Percentiles rank a stretch among this genome's conserved stretches.
Evolutionary conservation across 495 filamentous ascomycete species (phyloP).

Genomic region (Xylaria nigripes): DNA sequence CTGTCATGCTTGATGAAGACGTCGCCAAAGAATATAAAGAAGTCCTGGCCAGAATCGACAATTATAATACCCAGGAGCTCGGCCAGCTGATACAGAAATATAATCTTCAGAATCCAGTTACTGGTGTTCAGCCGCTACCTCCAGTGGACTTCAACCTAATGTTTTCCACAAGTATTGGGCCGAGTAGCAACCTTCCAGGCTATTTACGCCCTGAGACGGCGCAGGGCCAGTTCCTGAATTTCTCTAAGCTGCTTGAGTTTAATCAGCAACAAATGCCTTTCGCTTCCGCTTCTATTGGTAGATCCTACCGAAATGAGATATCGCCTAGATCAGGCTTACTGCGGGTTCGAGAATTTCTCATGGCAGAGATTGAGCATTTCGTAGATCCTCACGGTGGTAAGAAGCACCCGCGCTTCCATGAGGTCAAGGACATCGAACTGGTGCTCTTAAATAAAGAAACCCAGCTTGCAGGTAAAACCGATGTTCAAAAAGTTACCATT

Average conservation of each 20-base stretch:
- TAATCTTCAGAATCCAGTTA: conserved; percentile 59
- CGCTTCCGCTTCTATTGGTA: conserved; percentile 68
- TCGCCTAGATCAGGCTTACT: conserved; percentile 66
- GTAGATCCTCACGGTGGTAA: conserved; percentile 66
- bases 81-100: conserved; percentile 64
- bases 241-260: conserved; percentile 69
- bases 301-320: conserved; percentile 75
- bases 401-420: conserved; percentile 60
- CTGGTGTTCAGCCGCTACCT: conserved; percentile 47
- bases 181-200: conserved; percentile 48
- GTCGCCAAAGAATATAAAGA: conserved; percentile 65
- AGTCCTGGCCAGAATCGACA: conserved; percentile 66
- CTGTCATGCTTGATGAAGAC: conserved; percentile 57
- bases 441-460: conserved; percentile 50
- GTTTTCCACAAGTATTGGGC: conserved; percentile 68
- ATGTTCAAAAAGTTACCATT: conserved; percentile 45
- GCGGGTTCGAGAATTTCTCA: conserved; percentile 71
- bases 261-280: conserved; percentile 69
- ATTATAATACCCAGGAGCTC: conserved; percentile 63
- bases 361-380: conserved; percentile 79
- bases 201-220: conserved; percentile 69
- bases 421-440: conserved; percentile 57
- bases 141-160: conserved; percentile 73
- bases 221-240: conserved; percentile 70
- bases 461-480: conserved; percentile 53